These are phyloP conservation scores for Trametes gibbosa DNA, from an alignment of 768 basidiomycete species.

Conservation along the genomic window DNA sequence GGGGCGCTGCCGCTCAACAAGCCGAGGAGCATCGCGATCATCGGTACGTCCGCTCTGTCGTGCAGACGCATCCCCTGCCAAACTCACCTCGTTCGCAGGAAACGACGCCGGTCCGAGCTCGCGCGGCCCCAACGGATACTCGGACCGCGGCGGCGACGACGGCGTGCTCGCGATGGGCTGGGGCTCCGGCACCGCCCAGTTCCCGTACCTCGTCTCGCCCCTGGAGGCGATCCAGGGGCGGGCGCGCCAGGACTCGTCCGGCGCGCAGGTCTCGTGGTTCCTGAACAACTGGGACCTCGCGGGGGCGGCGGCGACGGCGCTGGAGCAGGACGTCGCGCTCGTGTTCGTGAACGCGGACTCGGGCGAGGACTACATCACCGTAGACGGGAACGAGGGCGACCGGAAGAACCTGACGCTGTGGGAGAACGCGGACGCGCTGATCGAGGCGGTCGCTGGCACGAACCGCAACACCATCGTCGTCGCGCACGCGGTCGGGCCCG, in stretches of 20 bases:
- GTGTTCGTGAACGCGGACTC: constrained; percentile 85
- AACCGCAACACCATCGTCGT: constrained; percentile 75
- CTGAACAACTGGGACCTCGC: constrained; percentile 25
- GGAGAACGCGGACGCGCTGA: constrained; percentile 68
- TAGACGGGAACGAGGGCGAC: constrained; percentile 79
- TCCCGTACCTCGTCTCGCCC: constrained; percentile 80
- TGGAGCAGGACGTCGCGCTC: constrained; percentile 62
- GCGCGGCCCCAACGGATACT: constrained; percentile 48
- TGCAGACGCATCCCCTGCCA: constrained; percentile 19
- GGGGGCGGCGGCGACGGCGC: constrained; percentile 20
- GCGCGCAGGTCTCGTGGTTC: constrained; percentile 24
- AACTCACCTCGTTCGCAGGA: constrained; percentile 26
- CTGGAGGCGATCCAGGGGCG: constrained; percentile 77
- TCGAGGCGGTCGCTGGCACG: constrained; percentile 62
- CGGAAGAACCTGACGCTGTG: constrained; percentile 72
- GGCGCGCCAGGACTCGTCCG: constrained; percentile 50
- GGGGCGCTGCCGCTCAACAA: constrained; percentile 56
- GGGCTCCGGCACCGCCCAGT: constrained; percentile 66
- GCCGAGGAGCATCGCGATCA: constrained; percentile 55
- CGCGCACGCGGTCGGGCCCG: constrained; percentile 46
- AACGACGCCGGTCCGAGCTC: constrained; percentile 46
- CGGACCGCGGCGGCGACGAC: constrained; percentile 38
- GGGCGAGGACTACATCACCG: constrained; percentile 79
- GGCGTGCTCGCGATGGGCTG: constrained; percentile 90
- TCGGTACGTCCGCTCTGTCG: constrained; percentile 44